These are phyloP conservation scores for Xylariaceae sp. DNA, from an alignment of 2,329 filamentous ascomycete species.

Conservation along the genomic window DNA sequence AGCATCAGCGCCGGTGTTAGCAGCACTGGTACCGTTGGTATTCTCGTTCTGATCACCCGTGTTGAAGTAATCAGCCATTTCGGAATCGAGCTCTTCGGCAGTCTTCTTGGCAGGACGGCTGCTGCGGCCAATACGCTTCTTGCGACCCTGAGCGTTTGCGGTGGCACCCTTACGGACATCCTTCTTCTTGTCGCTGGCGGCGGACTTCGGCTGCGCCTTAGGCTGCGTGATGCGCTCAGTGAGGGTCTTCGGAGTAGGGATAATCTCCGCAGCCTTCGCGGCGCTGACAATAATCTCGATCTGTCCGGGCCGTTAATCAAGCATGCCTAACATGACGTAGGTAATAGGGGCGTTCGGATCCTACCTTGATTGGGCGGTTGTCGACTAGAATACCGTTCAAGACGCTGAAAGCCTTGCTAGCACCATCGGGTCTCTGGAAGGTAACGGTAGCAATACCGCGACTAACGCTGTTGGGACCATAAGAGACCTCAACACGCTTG, in stretches of 20 bases:
- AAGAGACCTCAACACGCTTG: slow-evolving; percentile 86
- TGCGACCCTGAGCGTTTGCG: slow-evolving; percentile 43
- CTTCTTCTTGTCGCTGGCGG: slow-evolving; percentile 66
- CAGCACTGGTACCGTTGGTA: slow-evolving; percentile 36
- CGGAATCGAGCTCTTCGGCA: slow-evolving; percentile 88
- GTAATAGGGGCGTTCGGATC: background rate
- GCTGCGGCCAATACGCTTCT: slow-evolving; percentile 51
- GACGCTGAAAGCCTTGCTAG: slow-evolving; percentile 74
- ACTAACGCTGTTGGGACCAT: slow-evolving; percentile 87
- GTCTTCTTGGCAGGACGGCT: slow-evolving; percentile 77
- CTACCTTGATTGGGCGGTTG: slow-evolving; percentile 82
- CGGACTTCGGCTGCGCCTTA: slow-evolving; percentile 76
- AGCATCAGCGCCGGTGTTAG: slow-evolving; percentile 42
- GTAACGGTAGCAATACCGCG: slow-evolving; percentile 87
- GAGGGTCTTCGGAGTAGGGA: slow-evolving; percentile 63
- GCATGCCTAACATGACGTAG: background rate
- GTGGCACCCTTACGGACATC: slow-evolving; percentile 41
- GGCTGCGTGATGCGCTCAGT: slow-evolving; percentile 75
- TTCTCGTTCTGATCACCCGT: slow-evolving; percentile 41
- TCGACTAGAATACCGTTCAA: slow-evolving; percentile 90
- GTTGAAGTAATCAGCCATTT: slow-evolving; percentile 95
- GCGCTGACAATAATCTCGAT: slow-evolving; percentile 89
- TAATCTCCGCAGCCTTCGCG: slow-evolving; percentile 61
- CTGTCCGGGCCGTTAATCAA: slow-evolving; percentile 40
- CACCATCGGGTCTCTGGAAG: slow-evolving; percentile 75